Base-by-base conservation (phyloP, 331 rosid species). In the Spiraea crenata region DNA sequence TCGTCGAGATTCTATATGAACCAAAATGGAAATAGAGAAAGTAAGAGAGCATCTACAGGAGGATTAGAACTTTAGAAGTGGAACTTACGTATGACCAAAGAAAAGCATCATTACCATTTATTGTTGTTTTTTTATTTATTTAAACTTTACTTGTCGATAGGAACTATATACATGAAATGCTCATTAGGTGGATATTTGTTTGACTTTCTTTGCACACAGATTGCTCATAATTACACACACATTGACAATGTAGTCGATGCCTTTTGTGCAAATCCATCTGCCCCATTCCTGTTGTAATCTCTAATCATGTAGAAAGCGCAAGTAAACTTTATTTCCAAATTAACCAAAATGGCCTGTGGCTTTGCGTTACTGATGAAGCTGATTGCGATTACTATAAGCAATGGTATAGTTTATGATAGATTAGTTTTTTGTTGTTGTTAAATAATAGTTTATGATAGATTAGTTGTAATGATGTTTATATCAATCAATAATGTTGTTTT, bases 1-100 rank as follows among this genome's bases (percentile, higher is more conserved):
- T 55, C 34, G 25, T 40, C 15, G 19, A 61, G 62, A 68, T 67
- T 68, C 66, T 59, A 13, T 56, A 4, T 64, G 72, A 70, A 63
- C 44, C 63, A 41, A 17, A 7, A 40, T 8, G 38, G 25, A 65
- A 57, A 10, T 31, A 34, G 51, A 38, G 17, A 63, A 31, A 37
- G 17, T 42, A 44, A 31, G 35, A 38, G 52, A 6, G n/a, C 34
- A 56, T 45, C 74, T 46, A 35, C 20, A 57, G 25, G 50, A 41
- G 51, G 47, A 5, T 6, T 2, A 10, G 5, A 38, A n/a, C 8
- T 44, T 56, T 25, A 16, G 45, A 59, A 59, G 37, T 10, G 16
- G 45, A 57, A 34, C 49, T 70, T 45, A 34, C 19, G 47, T 39
- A 45, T 14, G 3, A 10, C 38, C 74, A 70, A 70, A 57, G 37